Base-by-base conservation (phyloP, 257 asterid species). In the Nicotiana paniculata region DNA sequence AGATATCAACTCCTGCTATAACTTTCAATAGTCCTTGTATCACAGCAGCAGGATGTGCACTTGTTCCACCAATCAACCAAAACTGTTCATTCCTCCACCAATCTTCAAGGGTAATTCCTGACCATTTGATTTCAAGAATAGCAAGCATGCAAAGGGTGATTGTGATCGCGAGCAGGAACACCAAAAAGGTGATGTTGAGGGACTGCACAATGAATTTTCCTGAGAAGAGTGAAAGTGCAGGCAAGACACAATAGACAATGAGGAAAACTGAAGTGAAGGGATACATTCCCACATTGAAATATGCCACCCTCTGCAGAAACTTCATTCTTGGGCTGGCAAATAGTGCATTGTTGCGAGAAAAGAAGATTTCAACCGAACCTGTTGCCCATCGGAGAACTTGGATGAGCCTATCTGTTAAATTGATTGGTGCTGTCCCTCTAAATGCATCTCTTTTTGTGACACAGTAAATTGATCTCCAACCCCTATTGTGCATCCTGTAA, bases 81-180 rank as follows among this genome's bases (percentile, higher is more conserved):
- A 95, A 95, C 83, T 95, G 99, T 88, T 93, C 99, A 59, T 95
- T 95, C 9, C 99, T 35, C 99, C 98, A 95, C 99, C 99, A 95
- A 65, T 95, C 98, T 16, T 95, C 92, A 46, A 95, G 93, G 0
- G 93, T 92, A 78, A 95, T 91, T 1, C 99, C 98, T 0, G 98
- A 92, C 99, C 99, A 95, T 62, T 84, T 84, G 87, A 93, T 90
- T 76, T 95, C 99, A 0, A 95, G 92, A n/a, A 95, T 33, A 0
- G 98, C 99, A 5, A 95, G 90, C 89, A 91, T 85, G 88, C 93
- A 90, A 0, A 95, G 88, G 4, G 97, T 89, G 61, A 89, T 70
- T 0, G 97, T 91, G 43, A 95, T 93, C 16, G 90, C 85, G 9
- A 95, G 35, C 24, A 95, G n/a, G 83, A 92, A 86, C 1, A 81